These are phyloP conservation scores for Tricholoma flavovirens DNA, from an alignment of 768 basidiomycete species.

Conservation along the genomic window DNA sequence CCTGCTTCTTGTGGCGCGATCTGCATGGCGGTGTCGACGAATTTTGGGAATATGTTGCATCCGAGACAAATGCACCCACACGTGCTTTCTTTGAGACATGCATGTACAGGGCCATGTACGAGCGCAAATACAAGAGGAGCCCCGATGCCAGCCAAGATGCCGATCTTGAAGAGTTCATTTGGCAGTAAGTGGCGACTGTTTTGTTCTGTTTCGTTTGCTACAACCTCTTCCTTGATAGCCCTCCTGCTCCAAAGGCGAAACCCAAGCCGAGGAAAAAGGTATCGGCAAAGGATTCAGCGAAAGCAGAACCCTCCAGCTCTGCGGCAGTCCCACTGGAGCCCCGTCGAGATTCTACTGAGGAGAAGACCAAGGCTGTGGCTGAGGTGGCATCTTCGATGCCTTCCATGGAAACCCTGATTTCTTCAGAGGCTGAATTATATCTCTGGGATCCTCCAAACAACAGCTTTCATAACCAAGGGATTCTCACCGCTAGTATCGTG, in stretches of 20 bases:
- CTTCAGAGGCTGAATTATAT: constrained; percentile 52
- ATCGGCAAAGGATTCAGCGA: constrained; percentile 16
- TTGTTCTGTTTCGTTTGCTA: background rate
- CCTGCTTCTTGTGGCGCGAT: constrained; percentile 89
- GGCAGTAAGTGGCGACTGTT: constrained; percentile 53
- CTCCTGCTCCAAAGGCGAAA: constrained; percentile 28
- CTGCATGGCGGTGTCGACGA: constrained; percentile 89
- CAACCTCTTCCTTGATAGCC: constrained; percentile 20
- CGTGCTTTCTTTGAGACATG: constrained; percentile 88
- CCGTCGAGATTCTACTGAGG: background rate
- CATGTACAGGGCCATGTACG: constrained; percentile 95
- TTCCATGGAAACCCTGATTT: constrained; percentile 26
- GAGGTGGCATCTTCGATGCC: constrained; percentile 14
- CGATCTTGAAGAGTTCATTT: constrained; percentile 75
- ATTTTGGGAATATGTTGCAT: constrained; percentile 87
- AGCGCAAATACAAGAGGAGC: constrained; percentile 76
- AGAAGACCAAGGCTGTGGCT: background rate
- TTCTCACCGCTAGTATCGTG: constrained; percentile 50
- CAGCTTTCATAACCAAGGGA: constrained; percentile 47
- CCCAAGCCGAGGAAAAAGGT: constrained; percentile 28
- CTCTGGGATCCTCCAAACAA: constrained; percentile 50
- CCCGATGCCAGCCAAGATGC: constrained; percentile 64
- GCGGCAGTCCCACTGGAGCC: constrained; percentile 2
- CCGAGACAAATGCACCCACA: constrained; percentile 73
- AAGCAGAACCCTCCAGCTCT: constrained; percentile 16